Evolutionary conservation across 2,329 filamentous ascomycete species (phyloP).

Genomic region (Fusarium sp.): DNA sequence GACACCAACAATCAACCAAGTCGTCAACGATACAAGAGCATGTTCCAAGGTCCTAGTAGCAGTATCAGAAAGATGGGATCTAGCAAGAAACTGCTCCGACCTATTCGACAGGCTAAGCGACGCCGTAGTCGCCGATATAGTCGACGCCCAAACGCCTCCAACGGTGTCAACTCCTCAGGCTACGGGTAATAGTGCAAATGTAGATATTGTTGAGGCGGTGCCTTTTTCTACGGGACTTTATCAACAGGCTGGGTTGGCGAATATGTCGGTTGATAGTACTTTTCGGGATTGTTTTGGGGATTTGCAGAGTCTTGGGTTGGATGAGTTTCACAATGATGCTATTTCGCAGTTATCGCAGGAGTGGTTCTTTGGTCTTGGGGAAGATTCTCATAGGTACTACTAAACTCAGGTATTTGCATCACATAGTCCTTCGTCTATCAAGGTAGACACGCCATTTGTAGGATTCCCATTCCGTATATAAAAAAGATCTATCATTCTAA

Average conservation of each 20-base stretch:
- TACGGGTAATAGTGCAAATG: neutral
- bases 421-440: no score
- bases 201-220: slow-evolving; percentile 8
- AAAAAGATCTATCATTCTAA: neutral
- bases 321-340: slow-evolving; percentile 41
- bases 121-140: slow-evolving; percentile 52
- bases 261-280: slow-evolving; percentile 50
- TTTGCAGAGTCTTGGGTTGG: slow-evolving; percentile 35
- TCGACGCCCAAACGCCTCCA: slow-evolving; percentile 36
- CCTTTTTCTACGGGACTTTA: slow-evolving; percentile 10
- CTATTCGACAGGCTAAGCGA: slow-evolving; percentile 55
- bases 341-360: slow-evolving; percentile 40
- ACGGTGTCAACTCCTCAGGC: neutral
- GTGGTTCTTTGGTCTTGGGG: slow-evolving; percentile 36
- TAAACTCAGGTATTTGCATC: neutral
- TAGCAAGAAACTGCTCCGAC: slow-evolving; percentile 51
- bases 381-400: slow-evolving; percentile 29
- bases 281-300: slow-evolving; percentile 51
- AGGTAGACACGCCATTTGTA: neutral
- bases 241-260: slow-evolving; percentile 12
- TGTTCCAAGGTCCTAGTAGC: slow-evolving; percentile 57
- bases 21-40: slow-evolving; percentile 53
- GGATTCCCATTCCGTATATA: neutral
- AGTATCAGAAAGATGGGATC: slow-evolving; percentile 54
- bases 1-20: slow-evolving; percentile 52